Evolutionary conservation across 2,329 filamentous ascomycete genomes (phyloP), one percentile per base, ranked within the genome.

Genomic region (Delphinella strobiligena): DNA sequence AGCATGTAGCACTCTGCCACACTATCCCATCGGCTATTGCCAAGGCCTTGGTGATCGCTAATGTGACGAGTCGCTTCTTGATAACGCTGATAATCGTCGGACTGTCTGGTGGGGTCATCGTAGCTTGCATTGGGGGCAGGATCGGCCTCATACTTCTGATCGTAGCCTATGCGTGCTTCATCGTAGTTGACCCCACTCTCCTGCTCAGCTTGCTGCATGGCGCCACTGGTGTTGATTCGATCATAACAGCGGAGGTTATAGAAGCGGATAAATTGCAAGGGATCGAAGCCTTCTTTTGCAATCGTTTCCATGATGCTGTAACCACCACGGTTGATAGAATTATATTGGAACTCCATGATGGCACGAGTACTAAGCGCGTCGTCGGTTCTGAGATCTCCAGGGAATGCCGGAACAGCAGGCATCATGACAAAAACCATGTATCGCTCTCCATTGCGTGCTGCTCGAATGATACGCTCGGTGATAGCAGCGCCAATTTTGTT

Each of bases 341-440:
- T 69, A 61, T 91, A 89, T 55, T 91, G 84, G 58, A 82, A 89
- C 55, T 91, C 83, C 81, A 91, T 88, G 52, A 93, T 89, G 4
- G 83, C 85, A 27, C 85, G 70, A 0, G 84, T 91, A 16, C 82
- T 81, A 1, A 89, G 66, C 7, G 80, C 78, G 16, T 74, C 78
- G 38, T 88, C 80, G 0, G 71, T 71, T 51, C 82, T 74, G 36
- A 93, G 67, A 50, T 91, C 83, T 4, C 85, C 85, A 2, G 85
- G 82, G 53, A 93, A 93, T 2, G 78, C 85, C 5, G 84, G 85
- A 0, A 93, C 78, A 1, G 82, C 74, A 1, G 84, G 84, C 61
- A 91, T 91, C 43, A 82, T 64, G 15, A 91, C 72, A 47, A 88
- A 78, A 48, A 89, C 71, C 47, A 80, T 80, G 64, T 82, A 93